Conservation (phyloP, 1,284 basidiomycete genomes). For the Trichosporon coremiiforme region DNA sequence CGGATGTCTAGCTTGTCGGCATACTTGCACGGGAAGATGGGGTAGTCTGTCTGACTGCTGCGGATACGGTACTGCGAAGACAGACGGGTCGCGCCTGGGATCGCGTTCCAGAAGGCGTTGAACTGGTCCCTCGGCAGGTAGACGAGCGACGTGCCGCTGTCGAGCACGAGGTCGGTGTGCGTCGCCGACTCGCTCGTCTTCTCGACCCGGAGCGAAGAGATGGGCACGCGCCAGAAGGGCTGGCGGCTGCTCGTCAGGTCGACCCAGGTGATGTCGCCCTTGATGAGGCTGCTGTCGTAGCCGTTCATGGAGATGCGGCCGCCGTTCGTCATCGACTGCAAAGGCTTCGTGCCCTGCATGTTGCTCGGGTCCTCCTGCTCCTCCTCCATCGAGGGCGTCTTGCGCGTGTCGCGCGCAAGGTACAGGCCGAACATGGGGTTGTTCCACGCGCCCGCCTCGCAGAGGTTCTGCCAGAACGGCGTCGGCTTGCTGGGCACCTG, state of each 20-base stretch:
- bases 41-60: neutral
- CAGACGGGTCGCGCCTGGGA: conserved; percentile 23
- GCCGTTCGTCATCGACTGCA: neutral
- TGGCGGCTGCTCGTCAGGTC: neutral
- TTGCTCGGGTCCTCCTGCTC: conserved; percentile 13
- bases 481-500: conserved; percentile 50
- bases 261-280: conserved; percentile 7
- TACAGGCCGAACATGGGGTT: conserved; percentile 77
- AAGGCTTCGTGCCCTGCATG: neutral
- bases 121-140: conserved; percentile 28
- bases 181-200: conserved; percentile 59
- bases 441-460: conserved; percentile 62
- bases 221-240: neutral
- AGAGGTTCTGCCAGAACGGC: conserved; percentile 64
- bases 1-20: conserved; percentile 6
- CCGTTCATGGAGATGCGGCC: conserved; percentile 9
- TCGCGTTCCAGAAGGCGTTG: conserved; percentile 31
- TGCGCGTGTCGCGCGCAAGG: conserved; percentile 61
- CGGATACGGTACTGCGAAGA: neutral
- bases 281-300: neutral
- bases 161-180: conserved; percentile 46
- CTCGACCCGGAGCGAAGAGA: neutral
- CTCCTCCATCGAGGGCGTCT: neutral
- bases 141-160: conserved; percentile 37
- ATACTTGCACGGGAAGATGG: conserved; percentile 8